A percentile compares a stretch with the other conserved stretches of the same genome.
phyloP scores from a whole-genome alignment of 805 yeast genomes.

The Candida taoyuanica region DNA sequence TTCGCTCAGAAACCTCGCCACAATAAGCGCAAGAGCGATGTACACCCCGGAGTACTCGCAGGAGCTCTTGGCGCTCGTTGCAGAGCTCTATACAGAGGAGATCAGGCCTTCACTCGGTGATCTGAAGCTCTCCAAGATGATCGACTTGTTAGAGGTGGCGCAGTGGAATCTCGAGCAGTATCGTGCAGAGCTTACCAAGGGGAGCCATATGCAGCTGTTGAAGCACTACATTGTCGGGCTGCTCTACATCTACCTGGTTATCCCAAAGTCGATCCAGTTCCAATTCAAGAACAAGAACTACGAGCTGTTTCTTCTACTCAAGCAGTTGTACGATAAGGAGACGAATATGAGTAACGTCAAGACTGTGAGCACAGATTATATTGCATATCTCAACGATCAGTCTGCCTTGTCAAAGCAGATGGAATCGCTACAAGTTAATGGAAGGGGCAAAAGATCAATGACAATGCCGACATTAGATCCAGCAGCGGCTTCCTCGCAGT shows the following conservation, averaged over 20 bases:
- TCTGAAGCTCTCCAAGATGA: constrained; percentile 31
- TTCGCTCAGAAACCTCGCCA: not conserved
- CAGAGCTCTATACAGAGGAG: constrained; percentile 31
- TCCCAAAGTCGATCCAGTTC: constrained; percentile 38
- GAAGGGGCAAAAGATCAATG: constrained; percentile 28
- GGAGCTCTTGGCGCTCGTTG: constrained; percentile 29
- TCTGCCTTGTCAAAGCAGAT: constrained; percentile 4
- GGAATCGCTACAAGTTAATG: constrained; percentile 4
- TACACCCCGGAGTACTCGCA: constrained; percentile 39
- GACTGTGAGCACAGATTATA: constrained; percentile 31
- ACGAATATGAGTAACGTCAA: constrained; percentile 37
- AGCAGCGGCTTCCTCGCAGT: constrained; percentile 14
- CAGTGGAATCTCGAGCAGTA: constrained; percentile 32
- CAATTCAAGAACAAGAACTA: constrained; percentile 37
- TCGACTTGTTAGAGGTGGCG: constrained; percentile 35
- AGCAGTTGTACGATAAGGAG: constrained; percentile 33
- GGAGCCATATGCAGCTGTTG: constrained; percentile 27
- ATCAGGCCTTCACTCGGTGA: constrained; percentile 29
- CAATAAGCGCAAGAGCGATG: constrained; percentile 7
- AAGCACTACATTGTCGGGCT: constrained; percentile 34
- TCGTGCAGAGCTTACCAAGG: constrained; percentile 16
- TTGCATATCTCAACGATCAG: constrained; percentile 26
- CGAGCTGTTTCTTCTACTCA: constrained; percentile 33
- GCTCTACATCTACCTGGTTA: constrained; percentile 32
- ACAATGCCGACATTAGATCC: constrained; percentile 26